A percentile compares a stretch with the other conserved stretches of the same genome.
Conservation (phyloP, 2,329 filamentous ascomycete species). For the Neofusicoccum parvum region DNA sequence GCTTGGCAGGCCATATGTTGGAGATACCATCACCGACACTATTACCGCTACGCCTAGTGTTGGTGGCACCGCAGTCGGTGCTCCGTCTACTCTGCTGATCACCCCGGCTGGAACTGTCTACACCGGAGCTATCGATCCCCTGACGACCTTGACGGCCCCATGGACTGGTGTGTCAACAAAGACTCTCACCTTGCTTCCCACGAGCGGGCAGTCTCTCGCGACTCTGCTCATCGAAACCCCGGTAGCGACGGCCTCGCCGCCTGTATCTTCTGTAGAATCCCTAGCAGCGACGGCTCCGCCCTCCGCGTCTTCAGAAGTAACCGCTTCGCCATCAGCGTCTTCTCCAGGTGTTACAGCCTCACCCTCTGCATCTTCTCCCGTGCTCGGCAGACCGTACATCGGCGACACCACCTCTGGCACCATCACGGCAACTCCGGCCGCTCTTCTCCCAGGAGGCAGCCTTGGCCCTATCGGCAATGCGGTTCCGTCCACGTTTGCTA, state of each 20-base stretch:
- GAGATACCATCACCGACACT: neutral
- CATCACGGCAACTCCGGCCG: neutral
- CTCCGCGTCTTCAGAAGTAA: neutral
- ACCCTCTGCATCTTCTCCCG: neutral
- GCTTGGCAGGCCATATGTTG: neutral
- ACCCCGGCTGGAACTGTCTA: neutral
- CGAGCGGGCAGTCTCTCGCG: neutral
- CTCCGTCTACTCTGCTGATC: neutral
- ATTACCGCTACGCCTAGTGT: neutral
- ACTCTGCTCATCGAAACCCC: neutral
- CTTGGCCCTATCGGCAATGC: neutral
- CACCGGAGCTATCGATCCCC: neutral
- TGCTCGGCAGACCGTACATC: neutral
- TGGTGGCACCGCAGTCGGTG: too few species aligned
- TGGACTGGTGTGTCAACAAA: neutral
- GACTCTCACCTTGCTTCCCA: neutral
- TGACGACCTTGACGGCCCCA: neutral
- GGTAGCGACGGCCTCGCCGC: neutral
- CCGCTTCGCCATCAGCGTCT: neutral
- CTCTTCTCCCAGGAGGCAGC: too few species aligned
- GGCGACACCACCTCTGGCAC: neutral
- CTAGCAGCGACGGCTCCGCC: neutral
- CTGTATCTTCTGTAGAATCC: neutral
- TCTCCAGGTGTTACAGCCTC: too few species aligned
- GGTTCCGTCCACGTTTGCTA: neutral